A percentile compares a stretch with the other conserved stretches of the same genome.
Conservation (phyloP, 2,329 filamentous ascomycete species). For the Rhynchosporium graminicola region DNA sequence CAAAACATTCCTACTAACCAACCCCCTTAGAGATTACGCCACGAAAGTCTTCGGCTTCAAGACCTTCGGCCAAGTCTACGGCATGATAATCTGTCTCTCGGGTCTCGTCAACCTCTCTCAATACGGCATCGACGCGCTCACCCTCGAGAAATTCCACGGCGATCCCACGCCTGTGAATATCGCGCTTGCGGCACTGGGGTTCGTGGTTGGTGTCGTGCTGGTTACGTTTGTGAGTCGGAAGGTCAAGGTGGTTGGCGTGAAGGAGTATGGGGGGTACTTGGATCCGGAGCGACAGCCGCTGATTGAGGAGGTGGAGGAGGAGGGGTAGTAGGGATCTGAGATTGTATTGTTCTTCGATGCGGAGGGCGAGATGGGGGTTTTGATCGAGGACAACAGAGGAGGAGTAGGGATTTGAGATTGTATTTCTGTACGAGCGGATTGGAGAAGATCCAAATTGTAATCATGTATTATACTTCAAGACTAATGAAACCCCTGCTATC, state of each 20-base stretch:
- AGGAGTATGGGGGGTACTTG: not conserved
- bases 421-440: too few species aligned
- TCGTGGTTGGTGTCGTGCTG: constrained; percentile 14
- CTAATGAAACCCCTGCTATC: too few species aligned
- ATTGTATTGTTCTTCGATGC: too few species aligned
- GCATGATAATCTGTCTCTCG: constrained; percentile 18
- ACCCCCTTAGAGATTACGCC: constrained; percentile 15
- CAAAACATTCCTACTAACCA: not conserved
- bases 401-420: too few species aligned
- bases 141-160: constrained; percentile 16
- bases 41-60: constrained; percentile 21
- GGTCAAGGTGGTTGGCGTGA: constrained; percentile 5
- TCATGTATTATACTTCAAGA: too few species aligned
- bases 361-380: too few species aligned
- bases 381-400: too few species aligned
- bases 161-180: constrained; percentile 21
- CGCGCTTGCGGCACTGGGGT: constrained; percentile 12
- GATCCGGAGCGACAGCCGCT: constrained; percentile 18
- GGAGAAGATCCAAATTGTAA: too few species aligned
- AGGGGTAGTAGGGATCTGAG: not conserved
- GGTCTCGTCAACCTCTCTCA: constrained; percentile 20
- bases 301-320: constrained; percentile 10
- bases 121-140: constrained; percentile 19
- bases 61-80: constrained; percentile 21
- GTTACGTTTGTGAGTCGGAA: constrained; percentile 13